Conservation (phyloP, 371 early-diverging fungal species). For the Funneliformis caledonium region DNA sequence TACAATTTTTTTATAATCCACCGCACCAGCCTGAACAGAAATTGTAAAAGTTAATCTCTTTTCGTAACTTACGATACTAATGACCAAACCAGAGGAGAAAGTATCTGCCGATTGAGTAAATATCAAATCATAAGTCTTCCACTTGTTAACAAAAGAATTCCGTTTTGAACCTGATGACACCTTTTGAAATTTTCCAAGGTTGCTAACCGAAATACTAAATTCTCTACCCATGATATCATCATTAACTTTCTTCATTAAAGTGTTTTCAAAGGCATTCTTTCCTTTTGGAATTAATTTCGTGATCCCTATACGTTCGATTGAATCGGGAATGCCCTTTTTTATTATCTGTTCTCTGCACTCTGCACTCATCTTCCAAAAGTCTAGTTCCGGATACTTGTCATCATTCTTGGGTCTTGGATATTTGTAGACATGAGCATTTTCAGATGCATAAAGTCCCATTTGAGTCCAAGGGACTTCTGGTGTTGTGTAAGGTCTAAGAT, state of each 20-base stretch:
- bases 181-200: neutral
- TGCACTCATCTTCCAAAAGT: slow-evolving; percentile 1
- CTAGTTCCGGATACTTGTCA: neutral
- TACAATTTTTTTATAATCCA: neutral
- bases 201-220: neutral
- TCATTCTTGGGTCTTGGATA: neutral
- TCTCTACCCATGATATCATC: no score
- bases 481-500: neutral
- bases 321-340: no score
- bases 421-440: neutral
- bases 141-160: neutral
- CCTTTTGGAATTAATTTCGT: neutral
- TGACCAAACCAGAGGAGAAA: neutral
- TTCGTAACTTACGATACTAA: neutral
- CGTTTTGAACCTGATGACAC: neutral
- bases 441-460: neutral
- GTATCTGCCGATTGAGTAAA: slow-evolving; percentile 4
- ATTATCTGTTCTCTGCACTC: neutral
- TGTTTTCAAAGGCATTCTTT: neutral
- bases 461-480: neutral
- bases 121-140: neutral
- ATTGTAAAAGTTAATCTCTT: neutral
- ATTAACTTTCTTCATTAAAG: no score
- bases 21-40: neutral
- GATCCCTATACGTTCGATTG: neutral